Evolutionary conservation across 2,329 filamentous ascomycete species (phyloP), one percentile per base, ranked within the genome.

Genomic region (Tolypocladium guangdongense): DNA sequence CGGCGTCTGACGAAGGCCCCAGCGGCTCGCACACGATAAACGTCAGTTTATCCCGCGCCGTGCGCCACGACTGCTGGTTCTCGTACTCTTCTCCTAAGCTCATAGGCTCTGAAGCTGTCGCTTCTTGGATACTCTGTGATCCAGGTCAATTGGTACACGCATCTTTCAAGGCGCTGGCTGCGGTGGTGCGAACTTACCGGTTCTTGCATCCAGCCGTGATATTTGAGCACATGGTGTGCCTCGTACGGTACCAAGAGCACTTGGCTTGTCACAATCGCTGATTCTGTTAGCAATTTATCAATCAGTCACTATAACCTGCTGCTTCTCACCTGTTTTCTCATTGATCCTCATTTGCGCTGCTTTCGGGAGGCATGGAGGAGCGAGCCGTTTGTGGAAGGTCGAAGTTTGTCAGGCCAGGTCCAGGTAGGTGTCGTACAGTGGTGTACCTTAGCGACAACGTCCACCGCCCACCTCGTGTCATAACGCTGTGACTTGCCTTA

Each of bases 151-250:
- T 5, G 20, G 3, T 7, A 46, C 16, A 0, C 22, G 3, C 16
- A 8, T 11, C 2, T 4, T 12, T 5, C 2, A 6, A 20, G 11
- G 27, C 18, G 2, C 5, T 11, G 16, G 16, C 6, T 2, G 43
- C 1, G 6, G 3, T 18, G 18, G 10, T 7, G 1, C 20, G 20
- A 7, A 11, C 30, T 10, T 66, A 80, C 86, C 51, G 85, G 78
- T 63, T 93, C 85, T 74, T 91, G 80, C 91, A 97, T 96, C 92
- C 92, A 97, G 63, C 77, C 73, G 66, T 96, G 89, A 66, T 96
- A 96, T 38, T 78, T 83, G 18, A 78, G 77, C 27, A 97, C 92
- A 73, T 96, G 92, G 64, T 84, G 86, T 38, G 77, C 71, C 57
- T 86, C 85, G 69, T 96, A 96, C 0, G 91, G 91, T 11, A 96